These are phyloP conservation scores for Xylaria cubensis DNA, from an alignment of 495 filamentous ascomycete species.

Conservation along the genomic window DNA sequence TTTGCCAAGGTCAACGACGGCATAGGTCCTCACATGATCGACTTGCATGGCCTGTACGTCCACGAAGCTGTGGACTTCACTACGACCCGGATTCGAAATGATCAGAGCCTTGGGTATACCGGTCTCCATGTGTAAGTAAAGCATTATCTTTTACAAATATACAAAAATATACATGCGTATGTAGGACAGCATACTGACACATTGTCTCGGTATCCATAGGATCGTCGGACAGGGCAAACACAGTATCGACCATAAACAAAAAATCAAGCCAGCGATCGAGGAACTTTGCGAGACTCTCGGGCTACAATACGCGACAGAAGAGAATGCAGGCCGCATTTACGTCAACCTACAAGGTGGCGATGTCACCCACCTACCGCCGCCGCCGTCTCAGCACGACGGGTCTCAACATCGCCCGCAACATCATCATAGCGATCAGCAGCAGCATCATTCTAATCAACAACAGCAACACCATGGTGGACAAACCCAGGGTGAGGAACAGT, in stretches of 20 bases:
- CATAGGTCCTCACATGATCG: slow-evolving; percentile 79
- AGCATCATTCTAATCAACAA: slow-evolving; percentile 43
- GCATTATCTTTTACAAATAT: slow-evolving; percentile 27
- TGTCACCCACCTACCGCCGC: slow-evolving; percentile 52
- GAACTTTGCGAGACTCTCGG: slow-evolving; percentile 81
- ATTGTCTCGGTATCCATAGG: slow-evolving; percentile 31
- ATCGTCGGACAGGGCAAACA: slow-evolving; percentile 98
- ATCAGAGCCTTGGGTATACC: slow-evolving; percentile 70
- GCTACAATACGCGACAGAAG: slow-evolving; percentile 80
- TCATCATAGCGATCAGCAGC: slow-evolving; percentile 24
- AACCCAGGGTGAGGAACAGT: slow-evolving; percentile 51
- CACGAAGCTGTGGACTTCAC: slow-evolving; percentile 93
- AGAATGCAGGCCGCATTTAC: slow-evolving; percentile 86
- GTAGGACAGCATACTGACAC: neutral
- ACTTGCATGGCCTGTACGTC: slow-evolving; percentile 92
- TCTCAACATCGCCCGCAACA: slow-evolving; percentile 33
- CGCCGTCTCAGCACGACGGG: slow-evolving; percentile 53
- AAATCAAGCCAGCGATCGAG: slow-evolving; percentile 91
- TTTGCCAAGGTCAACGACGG: slow-evolving; percentile 89
- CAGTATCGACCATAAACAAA: slow-evolving; percentile 76
- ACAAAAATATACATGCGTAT: neutral
- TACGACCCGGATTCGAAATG: slow-evolving; percentile 79
- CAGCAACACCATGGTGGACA: slow-evolving; percentile 41
- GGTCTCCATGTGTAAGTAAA: slow-evolving; percentile 72
- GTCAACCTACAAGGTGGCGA: slow-evolving; percentile 49